phyloP scores from a whole-genome alignment of 2,329 filamentous ascomycete species.

The Emericellopsis atlantica region DNA sequence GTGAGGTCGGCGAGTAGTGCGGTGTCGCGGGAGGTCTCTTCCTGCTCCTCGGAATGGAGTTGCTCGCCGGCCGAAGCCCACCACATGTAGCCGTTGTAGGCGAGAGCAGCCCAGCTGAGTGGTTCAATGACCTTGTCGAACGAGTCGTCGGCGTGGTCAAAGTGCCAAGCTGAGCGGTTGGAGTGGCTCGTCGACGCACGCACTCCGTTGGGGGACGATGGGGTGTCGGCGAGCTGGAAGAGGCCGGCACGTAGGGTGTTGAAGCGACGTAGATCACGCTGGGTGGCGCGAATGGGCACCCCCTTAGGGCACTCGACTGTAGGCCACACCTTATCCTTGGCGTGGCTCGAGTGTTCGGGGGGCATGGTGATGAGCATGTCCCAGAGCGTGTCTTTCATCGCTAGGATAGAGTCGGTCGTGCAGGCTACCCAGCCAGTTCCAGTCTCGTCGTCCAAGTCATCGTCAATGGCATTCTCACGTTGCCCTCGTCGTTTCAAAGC shows the following conservation, averaged over 20 bases:
- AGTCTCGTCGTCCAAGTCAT: conserved; percentile 27
- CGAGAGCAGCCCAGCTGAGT: conserved; percentile 57
- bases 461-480: conserved; percentile 15
- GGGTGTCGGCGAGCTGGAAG: conserved; percentile 24
- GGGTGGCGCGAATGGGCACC: conserved; percentile 66
- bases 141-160: conserved; percentile 26
- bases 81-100: conserved; percentile 79
- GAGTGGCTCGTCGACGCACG: conserved; percentile 11
- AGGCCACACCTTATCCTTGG: conserved; percentile 58
- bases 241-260: conserved; percentile 54
- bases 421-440: conserved; percentile 79
- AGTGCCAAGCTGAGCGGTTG: conserved; percentile 7
- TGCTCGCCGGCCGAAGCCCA: conserved; percentile 77
- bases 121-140: conserved; percentile 49
- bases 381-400: conserved; percentile 75
- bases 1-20: conserved; percentile 41
- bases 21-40: conserved; percentile 42
- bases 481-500: conserved; percentile 24
- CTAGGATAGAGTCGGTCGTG: conserved; percentile 87
- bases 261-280: conserved; percentile 78
- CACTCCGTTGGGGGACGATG: conserved; percentile 9
- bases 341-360: conserved; percentile 42
- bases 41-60: conserved; percentile 44
- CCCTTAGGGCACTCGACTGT: conserved; percentile 56
- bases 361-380: conserved; percentile 83